Base-by-base conservation (phyloP, 2,329 filamentous ascomycete genomes). In the Zymoseptoria tritici region DNA sequence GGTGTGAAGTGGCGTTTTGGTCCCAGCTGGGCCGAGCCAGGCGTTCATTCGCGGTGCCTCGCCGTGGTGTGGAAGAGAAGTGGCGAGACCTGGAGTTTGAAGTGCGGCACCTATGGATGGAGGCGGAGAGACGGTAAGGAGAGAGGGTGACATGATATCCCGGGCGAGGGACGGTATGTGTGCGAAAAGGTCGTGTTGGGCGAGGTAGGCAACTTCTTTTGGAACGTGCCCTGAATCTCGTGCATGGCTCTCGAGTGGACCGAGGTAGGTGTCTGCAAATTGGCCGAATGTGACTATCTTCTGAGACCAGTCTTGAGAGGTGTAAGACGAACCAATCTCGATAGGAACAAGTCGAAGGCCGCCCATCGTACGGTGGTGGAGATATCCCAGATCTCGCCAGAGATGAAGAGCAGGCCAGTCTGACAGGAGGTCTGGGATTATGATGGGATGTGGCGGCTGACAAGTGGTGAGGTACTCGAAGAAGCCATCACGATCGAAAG, bases 1-100 rank as follows among this genome's bases (percentile, higher is more conserved):
- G 1, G 91, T 95, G 73, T 99, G 94, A 0, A 97, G 79, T 1
- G 94, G 94, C 0, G 91, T 96, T 64, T 96, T 92, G 0, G 94
- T 97, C 55, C 85, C 86, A 0, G 85, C 79, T 0, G 94, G 94
- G 0, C 94, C 94, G 64, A 97, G 88, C 94, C 94, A 99, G 7
- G 90, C 91, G 74, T 97, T 96, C 19, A 95, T 80, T 51, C 89
- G 78, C 0, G 90, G 90, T 21, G 84, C 80, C 8, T 75, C 71
- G 20, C 79, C 72, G 5, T 56, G 49, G 7, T 53, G 20, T 19
- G 22, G n/a, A 8, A 29, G n/a, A 2, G 20, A 24, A 4, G 13
- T n/a, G 36, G 36, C 36, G 2, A 71, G 57, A 16, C 65, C 68
- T 6, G 66, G 49, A 6, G 68, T 69, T 7, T 58, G 21, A 9